Base-by-base conservation (phyloP, 495 filamentous ascomycete genomes). In the Monascus purpureus region DNA sequence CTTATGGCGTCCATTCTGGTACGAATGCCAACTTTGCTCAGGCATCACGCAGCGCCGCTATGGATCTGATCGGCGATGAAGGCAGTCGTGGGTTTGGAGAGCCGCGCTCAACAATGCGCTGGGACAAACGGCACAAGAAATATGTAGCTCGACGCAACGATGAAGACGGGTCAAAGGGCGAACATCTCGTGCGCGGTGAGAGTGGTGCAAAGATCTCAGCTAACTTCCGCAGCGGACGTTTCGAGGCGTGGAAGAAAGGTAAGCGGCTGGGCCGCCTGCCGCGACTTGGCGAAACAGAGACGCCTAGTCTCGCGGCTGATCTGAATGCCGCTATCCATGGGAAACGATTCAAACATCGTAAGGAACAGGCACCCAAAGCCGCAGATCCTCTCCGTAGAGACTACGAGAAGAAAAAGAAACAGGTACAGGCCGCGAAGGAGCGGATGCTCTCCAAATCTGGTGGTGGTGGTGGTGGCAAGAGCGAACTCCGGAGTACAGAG, bases 41-140 rank as follows among this genome's bases (percentile, higher is more conserved):
- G 39, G 83, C 80, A 0, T 87, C 92, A 2, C 73, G 84, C 41
- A 72, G 66, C 41, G 81, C 73, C 2, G 79, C 82, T 18, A 88
- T 97, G 79, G 88, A 97, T 50, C 72, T 97, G 2, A 73, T 64
- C 19, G 80, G 79, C 41, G 84, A 93, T 56, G 90, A 95, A 35
- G 78, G 80, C 6, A 69, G 68, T 25, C 78, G 76, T 36, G 64
- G 67, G 7, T 87, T 92, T 47, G 85, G 66, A 25, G 74, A 81
- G 44, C 73, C 81, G 1, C 70, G 72, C 13, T 66, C 75, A 23
- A 73, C 76, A 28, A 72, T 90, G 74, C 73, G 87, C 33, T 97
- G 90, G 90, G 90, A 97, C 62, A 93, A 94, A 69, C 87, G 90
- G 46, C 72, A 76, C 43, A 88, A 80, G 58, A 96, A 95, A 59